These are phyloP conservation scores for Gelatoporia subvermispora DNA, from an alignment of 768 basidiomycete species.

Conservation along the genomic window DNA sequence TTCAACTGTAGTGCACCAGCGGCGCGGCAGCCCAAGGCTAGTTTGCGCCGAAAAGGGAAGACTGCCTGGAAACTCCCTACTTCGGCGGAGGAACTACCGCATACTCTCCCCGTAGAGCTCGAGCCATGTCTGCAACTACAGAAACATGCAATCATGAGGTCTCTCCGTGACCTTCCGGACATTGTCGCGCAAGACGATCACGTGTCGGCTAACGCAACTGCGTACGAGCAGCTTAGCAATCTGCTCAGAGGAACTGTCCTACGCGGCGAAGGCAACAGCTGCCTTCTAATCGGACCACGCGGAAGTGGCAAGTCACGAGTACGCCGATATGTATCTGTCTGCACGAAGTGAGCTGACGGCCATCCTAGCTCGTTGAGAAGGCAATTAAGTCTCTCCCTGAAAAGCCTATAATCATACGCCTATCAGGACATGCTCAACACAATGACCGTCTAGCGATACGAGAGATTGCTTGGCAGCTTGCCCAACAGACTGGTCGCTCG, in stretches of 20 bases:
- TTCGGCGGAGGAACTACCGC: background rate
- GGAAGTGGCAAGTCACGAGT: conserved; percentile 86
- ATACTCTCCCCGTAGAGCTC: conserved; percentile 36
- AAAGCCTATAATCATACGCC: conserved; percentile 67
- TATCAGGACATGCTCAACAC: conserved; percentile 82
- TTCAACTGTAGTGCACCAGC: background rate
- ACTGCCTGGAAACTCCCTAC: background rate
- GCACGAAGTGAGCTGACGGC: background rate
- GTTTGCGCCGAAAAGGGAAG: background rate
- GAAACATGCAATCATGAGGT: conserved; percentile 49
- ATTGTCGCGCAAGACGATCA: conserved; percentile 30
- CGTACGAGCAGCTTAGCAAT: conserved; percentile 52
- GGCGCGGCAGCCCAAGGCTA: background rate
- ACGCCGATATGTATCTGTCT: conserved; percentile 21
- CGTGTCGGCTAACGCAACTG: conserved; percentile 43
- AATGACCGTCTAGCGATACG: conserved; percentile 89
- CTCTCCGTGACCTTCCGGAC: conserved; percentile 32
- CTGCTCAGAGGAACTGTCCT: conserved; percentile 69
- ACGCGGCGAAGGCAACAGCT: conserved; percentile 91
- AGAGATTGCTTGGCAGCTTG: conserved; percentile 84
- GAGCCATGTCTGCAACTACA: conserved; percentile 46
- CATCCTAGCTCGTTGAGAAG: conserved; percentile 51
- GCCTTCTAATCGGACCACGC: conserved; percentile 77
- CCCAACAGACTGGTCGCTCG: conserved; percentile 65
- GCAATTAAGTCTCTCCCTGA: conserved; percentile 43